These are phyloP conservation scores for Rhizopus delemar DNA, from an alignment of 371 early-diverging fungal genomes.

Conservation along the genomic window DNA sequence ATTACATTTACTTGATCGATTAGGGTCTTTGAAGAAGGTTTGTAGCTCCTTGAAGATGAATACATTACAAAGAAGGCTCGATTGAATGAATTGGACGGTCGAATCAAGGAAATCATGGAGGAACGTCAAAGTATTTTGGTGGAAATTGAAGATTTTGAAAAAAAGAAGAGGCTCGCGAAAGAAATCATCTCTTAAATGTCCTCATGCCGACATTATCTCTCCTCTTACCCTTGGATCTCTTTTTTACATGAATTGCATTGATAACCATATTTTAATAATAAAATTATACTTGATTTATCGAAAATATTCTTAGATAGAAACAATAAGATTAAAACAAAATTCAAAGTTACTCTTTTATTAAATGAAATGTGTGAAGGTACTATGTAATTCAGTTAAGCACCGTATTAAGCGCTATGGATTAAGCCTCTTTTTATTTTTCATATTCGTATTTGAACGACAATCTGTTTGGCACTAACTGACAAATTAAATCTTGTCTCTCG, in stretches of 20 bases:
- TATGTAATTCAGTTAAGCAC: slow-evolving; percentile 2
- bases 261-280: slow-evolving; percentile 4
- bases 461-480: not conserved
- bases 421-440: slow-evolving; percentile 2
- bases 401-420: not conserved
- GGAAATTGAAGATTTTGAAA: slow-evolving; percentile 19
- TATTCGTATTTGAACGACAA: no score
- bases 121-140: slow-evolving; percentile 16
- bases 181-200: slow-evolving; percentile 16
- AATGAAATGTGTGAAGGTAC: slow-evolving; percentile 5
- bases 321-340: slow-evolving; percentile 7
- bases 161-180: slow-evolving; percentile 20
- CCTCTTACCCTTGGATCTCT: slow-evolving; percentile 11
- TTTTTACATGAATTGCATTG: slow-evolving; percentile 1
- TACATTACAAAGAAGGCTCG: slow-evolving; percentile 18
- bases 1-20: slow-evolving; percentile 21
- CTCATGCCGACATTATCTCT: slow-evolving; percentile 6
- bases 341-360: not conserved
- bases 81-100: slow-evolving; percentile 21
- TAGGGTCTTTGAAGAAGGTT: slow-evolving; percentile 20
- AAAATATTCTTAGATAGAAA: slow-evolving; percentile 7
- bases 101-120: slow-evolving; percentile 19
- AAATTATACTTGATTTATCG: slow-evolving; percentile 7
- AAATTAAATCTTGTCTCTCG: not conserved
- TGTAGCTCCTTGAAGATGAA: slow-evolving; percentile 22